Conservation (phyloP, 1,139 yeast species). For the Taphrina deformans region DNA sequence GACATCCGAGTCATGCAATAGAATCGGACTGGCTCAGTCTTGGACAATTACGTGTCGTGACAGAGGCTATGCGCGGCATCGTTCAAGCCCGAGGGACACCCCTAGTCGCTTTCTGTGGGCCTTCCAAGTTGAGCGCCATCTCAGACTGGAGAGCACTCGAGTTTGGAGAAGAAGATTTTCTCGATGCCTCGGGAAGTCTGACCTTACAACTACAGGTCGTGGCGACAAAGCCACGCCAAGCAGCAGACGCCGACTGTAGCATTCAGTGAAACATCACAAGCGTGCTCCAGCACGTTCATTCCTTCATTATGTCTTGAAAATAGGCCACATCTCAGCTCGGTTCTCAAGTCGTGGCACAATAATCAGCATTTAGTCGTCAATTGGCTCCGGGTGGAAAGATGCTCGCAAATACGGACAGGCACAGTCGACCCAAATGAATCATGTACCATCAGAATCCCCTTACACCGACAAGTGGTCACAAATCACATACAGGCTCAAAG, state of each 20-base stretch:
- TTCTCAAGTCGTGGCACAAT: too few relatives aligned
- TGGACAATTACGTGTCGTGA: neutral
- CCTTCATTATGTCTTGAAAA: too few relatives aligned
- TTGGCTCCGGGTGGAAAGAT: too few relatives aligned
- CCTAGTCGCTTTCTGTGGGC: conserved; percentile 11
- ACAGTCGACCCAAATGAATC: too few relatives aligned
- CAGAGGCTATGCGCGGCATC: neutral
- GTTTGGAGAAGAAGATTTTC: conserved; percentile 15
- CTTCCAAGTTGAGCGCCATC: neutral
- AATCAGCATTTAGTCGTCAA: too few relatives aligned
- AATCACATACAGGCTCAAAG: too few relatives aligned
- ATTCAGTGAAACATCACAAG: neutral
- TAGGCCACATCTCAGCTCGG: too few relatives aligned
- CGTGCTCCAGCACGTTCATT: neutral
- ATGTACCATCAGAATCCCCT: too few relatives aligned
- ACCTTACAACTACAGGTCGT: conserved; percentile 17
- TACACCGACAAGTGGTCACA: too few relatives aligned
- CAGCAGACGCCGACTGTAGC: neutral
- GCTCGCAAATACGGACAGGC: too few relatives aligned
- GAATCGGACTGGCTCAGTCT: conserved; percentile 15
- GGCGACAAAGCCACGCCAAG: neutral
- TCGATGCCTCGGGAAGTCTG: conserved; percentile 3
- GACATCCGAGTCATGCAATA: conserved; percentile 9
- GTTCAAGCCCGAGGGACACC: neutral
- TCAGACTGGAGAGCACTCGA: conserved; percentile 17